These are phyloP conservation scores for Dalbergia oliveri DNA, from an alignment of 306 rosid species.

Conservation along the genomic window DNA sequence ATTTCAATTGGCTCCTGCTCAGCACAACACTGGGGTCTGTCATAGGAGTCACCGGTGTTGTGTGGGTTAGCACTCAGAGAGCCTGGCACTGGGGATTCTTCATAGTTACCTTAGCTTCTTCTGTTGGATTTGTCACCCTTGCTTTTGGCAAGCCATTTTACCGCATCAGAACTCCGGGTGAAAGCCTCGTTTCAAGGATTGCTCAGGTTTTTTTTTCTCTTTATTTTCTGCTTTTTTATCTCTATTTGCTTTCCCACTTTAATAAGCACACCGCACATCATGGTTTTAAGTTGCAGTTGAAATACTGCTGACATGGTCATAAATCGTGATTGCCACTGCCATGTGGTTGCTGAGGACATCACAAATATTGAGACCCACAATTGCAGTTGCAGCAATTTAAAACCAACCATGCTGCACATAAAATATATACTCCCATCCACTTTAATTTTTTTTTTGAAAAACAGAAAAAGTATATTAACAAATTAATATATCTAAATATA, in stretches of 20 bases:
- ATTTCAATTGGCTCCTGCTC: conserved; percentile 71
- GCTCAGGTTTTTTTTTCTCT: conserved; percentile 50
- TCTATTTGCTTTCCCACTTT: not conserved
- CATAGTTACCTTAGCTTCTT: conserved; percentile 59
- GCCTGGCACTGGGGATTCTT: conserved; percentile 84
- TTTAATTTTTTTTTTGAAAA: no score
- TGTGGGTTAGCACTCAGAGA: conserved; percentile 65
- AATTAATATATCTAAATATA: no score
- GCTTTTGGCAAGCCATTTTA: conserved; percentile 82
- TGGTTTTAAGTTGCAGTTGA: no score
- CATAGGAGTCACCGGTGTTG: conserved; percentile 76
- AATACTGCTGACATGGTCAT: no score
- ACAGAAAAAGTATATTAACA: no score
- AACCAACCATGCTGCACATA: no score
- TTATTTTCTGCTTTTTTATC: not conserved
- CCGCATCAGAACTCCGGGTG: conserved; percentile 61
- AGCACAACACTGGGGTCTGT: conserved; percentile 70
- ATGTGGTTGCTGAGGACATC: not conserved
- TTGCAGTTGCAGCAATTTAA: no score
- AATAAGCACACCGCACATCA: not conserved
- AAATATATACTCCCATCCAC: no score
- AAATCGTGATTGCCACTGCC: no score
- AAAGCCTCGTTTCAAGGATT: conserved; percentile 68
- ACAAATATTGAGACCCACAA: not conserved
- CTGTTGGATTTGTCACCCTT: conserved; percentile 63